Evolutionary conservation across 805 yeast genomes (phyloP).

Genomic region (Ogataea pignaliae): DNA sequence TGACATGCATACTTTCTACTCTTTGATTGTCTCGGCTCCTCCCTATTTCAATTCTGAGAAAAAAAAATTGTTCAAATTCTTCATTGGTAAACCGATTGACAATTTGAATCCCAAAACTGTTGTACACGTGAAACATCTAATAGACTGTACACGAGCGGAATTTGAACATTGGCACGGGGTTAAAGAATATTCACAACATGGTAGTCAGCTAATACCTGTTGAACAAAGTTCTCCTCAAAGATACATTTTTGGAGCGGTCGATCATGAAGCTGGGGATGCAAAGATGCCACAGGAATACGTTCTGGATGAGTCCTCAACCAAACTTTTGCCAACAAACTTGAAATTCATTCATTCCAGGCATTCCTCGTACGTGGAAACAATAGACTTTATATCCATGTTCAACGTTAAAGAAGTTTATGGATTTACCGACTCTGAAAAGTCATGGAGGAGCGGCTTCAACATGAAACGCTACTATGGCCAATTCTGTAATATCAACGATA

Average conservation of each 20-base stretch:
- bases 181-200: too few relatives aligned
- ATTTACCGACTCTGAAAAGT: slow-evolving; percentile 7
- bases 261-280: too few relatives aligned
- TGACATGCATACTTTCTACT: background rate
- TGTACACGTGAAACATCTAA: background rate
- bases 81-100: background rate
- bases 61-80: background rate
- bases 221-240: too few relatives aligned
- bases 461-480: slow-evolving; percentile 11
- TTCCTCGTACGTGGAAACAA: slow-evolving; percentile 14
- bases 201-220: too few relatives aligned
- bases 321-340: slow-evolving; percentile 6
- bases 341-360: slow-evolving; percentile 16
- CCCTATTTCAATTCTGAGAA: background rate
- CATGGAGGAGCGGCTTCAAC: slow-evolving; percentile 12
- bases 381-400: slow-evolving; percentile 9
- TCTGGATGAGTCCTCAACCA: background rate
- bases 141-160: background rate
- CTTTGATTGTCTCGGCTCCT: background rate
- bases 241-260: too few relatives aligned
- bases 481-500: background rate
- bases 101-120: background rate
- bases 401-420: slow-evolving; percentile 13
- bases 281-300: background rate
- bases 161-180: background rate